These are phyloP conservation scores for Capsicum baccatum DNA, from an alignment of 257 asterid species.

Conservation along the genomic window DNA sequence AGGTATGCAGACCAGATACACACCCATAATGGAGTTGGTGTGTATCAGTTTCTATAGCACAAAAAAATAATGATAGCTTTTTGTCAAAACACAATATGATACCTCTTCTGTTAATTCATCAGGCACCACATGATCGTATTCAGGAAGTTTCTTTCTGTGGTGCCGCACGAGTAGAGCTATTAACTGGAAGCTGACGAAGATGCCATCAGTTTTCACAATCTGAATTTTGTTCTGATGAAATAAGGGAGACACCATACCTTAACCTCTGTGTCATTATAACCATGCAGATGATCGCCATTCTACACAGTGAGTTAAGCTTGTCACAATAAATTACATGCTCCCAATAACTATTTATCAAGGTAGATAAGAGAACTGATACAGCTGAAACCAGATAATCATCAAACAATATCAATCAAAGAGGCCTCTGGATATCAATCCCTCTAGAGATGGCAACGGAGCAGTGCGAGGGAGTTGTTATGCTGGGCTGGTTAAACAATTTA, in stretches of 20 bases:
- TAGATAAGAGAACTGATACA: slow-evolving; percentile 29
- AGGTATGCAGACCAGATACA: neutral
- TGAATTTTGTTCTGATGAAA: slow-evolving; percentile 15
- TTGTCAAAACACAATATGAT: neutral
- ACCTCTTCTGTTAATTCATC: slow-evolving; percentile 61
- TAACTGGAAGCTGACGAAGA: slow-evolving; percentile 56
- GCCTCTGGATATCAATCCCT: neutral
- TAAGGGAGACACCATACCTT: slow-evolving; percentile 47
- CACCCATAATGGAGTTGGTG: neutral
- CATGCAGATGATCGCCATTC: slow-evolving; percentile 75
- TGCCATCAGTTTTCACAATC: slow-evolving; percentile 33
- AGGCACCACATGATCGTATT: slow-evolving; percentile 40
- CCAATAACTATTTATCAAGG: slow-evolving; percentile 18
- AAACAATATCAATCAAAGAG: neutral
- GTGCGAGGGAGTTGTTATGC: neutral
- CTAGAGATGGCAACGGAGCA: neutral
- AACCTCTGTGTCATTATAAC: slow-evolving; percentile 63
- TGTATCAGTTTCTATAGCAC: neutral
- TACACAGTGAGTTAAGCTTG: slow-evolving; percentile 42
- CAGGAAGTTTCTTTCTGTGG: slow-evolving; percentile 74
- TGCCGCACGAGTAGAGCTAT: slow-evolving; percentile 74
- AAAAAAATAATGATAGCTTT: neutral
- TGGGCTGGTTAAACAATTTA: neutral
- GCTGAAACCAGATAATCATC: slow-evolving; percentile 28
- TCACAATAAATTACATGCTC: slow-evolving; percentile 5